Conservation (phyloP, 2,329 filamentous ascomycete genomes). For the Phyllosticta citribraziliensis region DNA sequence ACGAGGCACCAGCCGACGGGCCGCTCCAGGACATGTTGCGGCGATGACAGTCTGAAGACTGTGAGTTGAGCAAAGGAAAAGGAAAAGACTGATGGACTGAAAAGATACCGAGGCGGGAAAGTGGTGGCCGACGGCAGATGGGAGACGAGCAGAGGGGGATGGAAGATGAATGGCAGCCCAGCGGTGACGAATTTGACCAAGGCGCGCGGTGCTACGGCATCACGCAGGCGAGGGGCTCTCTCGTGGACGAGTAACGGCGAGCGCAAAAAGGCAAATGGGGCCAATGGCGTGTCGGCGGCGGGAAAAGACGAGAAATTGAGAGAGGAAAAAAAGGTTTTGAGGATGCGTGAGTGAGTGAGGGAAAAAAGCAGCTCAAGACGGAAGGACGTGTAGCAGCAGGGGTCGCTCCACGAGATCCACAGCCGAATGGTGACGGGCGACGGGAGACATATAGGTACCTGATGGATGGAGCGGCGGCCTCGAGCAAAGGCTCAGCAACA, state of each 20-base stretch:
- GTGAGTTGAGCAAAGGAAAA: background rate
- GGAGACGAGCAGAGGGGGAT: background rate
- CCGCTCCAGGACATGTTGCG: constrained; percentile 27
- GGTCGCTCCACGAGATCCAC: constrained; percentile 3
- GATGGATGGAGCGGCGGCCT: background rate
- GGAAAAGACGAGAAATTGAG: background rate
- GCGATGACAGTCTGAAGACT: background rate
- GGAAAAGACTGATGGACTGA: background rate
- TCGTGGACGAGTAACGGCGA: background rate
- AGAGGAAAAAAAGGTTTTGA: background rate
- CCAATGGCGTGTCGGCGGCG: background rate
- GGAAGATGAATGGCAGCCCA: background rate
- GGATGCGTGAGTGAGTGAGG: background rate
- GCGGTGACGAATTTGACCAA: constrained; percentile 5
- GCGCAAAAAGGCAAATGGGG: background rate
- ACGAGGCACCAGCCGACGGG: constrained; percentile 22
- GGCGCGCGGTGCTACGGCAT: constrained; percentile 4
- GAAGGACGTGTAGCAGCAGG: constrained; percentile 10
- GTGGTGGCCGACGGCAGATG: background rate
- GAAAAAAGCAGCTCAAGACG: constrained; percentile 5
- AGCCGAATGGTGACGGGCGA: constrained; percentile 1
- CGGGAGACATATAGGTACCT: constrained; percentile 3
- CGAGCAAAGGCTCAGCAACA: background rate
- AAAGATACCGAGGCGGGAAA: background rate
- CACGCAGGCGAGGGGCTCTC: background rate